Evolutionary conservation across 1,284 basidiomycete species (phyloP).

Genomic region (Tremellales sp.): DNA sequence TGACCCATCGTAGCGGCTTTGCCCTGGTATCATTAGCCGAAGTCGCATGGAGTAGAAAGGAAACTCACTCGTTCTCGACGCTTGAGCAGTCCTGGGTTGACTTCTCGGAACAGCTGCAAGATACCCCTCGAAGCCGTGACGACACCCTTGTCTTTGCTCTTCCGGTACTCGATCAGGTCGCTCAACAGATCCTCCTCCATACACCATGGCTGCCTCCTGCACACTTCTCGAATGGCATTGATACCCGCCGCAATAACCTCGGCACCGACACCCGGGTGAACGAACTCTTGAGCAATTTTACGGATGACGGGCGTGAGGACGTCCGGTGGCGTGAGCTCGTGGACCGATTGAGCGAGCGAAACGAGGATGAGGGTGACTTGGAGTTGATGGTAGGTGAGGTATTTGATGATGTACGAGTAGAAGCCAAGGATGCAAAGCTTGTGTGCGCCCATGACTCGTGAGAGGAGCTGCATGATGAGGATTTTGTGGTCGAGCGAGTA

Average conservation of each 20-base stretch:
- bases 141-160: slow-evolving; percentile 92
- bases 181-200: slow-evolving; percentile 87
- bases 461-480: slow-evolving; percentile 92
- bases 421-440: slow-evolving; percentile 93
- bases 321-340: slow-evolving; percentile 93
- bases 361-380: slow-evolving; percentile 93
- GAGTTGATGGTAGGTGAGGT: slow-evolving; percentile 88
- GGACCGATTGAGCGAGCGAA: slow-evolving; percentile 89
- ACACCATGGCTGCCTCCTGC: slow-evolving; percentile 87
- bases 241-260: slow-evolving; percentile 95
- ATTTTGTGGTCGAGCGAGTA: slow-evolving; percentile 96
- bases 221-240: slow-evolving; percentile 92
- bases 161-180: slow-evolving; percentile 90
- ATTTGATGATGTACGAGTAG: slow-evolving; percentile 92
- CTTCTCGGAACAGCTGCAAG: slow-evolving; percentile 88
- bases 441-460: slow-evolving; percentile 90
- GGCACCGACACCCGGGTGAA: slow-evolving; percentile 91
- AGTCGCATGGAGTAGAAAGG: neutral
- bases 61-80: slow-evolving; percentile 64
- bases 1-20: slow-evolving; percentile 78
- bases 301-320: slow-evolving; percentile 81
- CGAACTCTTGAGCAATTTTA: slow-evolving; percentile 92
- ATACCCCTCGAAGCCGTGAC: slow-evolving; percentile 82
- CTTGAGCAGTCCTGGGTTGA: slow-evolving; percentile 91
- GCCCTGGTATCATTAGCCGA: slow-evolving; percentile 55